Conservation (phyloP, 2,329 filamentous ascomycete species). For the Coniochaeta sp. region DNA sequence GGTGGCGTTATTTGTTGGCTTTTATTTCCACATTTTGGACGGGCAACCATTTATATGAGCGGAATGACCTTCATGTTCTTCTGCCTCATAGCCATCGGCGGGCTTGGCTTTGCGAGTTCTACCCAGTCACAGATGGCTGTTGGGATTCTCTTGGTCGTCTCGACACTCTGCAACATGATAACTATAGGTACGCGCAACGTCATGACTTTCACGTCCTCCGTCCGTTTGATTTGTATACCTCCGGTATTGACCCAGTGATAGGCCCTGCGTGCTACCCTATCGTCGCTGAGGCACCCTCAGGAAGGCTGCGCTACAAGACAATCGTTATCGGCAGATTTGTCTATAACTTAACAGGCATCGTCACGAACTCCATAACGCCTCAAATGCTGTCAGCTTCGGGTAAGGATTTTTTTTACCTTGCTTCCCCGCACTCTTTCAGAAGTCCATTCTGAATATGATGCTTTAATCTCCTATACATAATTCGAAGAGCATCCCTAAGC, state of each 20-base stretch:
- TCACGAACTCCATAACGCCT: conserved; percentile 18
- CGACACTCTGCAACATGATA: conserved; percentile 24
- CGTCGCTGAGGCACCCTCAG: conserved; percentile 16
- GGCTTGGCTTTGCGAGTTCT: conserved; percentile 17
- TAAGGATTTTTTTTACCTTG: conserved; percentile 6
- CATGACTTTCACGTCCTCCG: background rate
- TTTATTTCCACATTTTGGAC: conserved; percentile 29
- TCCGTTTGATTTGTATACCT: background rate
- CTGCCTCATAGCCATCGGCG: conserved; percentile 26
- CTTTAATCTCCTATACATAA: no score
- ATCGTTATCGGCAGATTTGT: conserved; percentile 16
- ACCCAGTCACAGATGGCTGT: conserved; percentile 20
- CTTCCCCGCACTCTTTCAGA: background rate
- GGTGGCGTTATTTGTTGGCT: conserved; percentile 31
- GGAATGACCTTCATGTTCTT: conserved; percentile 30
- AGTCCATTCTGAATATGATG: no score
- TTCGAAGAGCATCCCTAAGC: no score
- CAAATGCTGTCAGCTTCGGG: conserved; percentile 15
- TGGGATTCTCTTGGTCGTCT: conserved; percentile 22
- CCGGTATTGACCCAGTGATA: conserved; percentile 2
- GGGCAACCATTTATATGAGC: conserved; percentile 31
- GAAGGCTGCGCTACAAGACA: conserved; percentile 16
- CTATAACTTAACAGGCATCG: conserved; percentile 17
- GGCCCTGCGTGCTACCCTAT: conserved; percentile 21
- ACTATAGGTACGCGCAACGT: conserved; percentile 15